These are phyloP conservation scores for Oenanthe javanica DNA, from an alignment of 140 eudicot species.

Conservation along the genomic window DNA sequence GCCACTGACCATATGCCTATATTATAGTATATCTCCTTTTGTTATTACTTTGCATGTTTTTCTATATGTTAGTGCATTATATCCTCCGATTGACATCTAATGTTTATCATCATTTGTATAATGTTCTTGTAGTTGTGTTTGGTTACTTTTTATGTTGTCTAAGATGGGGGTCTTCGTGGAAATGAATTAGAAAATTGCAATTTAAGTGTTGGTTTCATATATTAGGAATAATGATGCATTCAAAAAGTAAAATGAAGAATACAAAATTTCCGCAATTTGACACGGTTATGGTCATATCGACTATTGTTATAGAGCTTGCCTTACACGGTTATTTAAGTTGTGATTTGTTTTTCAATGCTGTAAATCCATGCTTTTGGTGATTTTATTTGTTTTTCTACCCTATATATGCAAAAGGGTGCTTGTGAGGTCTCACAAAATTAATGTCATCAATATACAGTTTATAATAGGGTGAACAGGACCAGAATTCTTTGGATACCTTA, in stretches of 20 bases:
- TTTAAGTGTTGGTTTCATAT: background rate
- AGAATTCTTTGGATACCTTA: background rate
- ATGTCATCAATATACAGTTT: background rate
- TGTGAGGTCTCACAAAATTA: background rate
- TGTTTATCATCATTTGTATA: background rate
- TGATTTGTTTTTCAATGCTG: background rate
- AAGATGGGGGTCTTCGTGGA: background rate
- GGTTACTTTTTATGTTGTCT: background rate
- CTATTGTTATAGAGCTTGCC: background rate
- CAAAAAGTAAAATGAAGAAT: background rate
- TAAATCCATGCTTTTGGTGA: background rate
- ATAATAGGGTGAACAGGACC: background rate
- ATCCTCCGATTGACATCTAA: background rate
- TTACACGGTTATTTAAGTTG: background rate
- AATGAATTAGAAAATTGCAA: background rate
- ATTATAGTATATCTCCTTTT: background rate
- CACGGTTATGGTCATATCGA: background rate
- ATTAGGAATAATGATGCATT: background rate
- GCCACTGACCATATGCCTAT: background rate
- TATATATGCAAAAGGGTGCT: background rate
- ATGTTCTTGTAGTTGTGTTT: background rate
- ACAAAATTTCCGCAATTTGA: background rate
- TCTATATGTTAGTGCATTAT: background rate
- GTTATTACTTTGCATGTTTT: background rate
- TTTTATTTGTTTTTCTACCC: background rate